These are phyloP conservation scores for Maudiozyma serrabonitensis DNA, from an alignment of 805 yeast species.

Conservation along the genomic window DNA sequence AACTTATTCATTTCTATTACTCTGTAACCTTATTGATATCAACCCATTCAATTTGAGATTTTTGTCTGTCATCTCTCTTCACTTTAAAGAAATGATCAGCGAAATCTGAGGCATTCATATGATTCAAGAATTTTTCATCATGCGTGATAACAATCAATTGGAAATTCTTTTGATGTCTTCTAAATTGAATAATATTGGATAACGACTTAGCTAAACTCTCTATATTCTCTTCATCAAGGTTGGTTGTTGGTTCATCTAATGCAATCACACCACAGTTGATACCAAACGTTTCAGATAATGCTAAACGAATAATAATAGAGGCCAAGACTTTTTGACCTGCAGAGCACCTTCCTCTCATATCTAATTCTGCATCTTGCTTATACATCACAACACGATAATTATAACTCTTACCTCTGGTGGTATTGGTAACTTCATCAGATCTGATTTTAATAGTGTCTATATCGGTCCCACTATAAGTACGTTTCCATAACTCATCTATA, in stretches of 20 bases:
- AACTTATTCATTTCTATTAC: background rate
- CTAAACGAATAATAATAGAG: slow-evolving; percentile 80
- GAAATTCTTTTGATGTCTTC: slow-evolving; percentile 76
- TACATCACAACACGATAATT: slow-evolving; percentile 93
- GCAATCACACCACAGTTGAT: slow-evolving; percentile 92
- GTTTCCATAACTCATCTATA: slow-evolving; percentile 86
- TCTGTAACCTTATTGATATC: slow-evolving; percentile 33
- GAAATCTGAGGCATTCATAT: slow-evolving; percentile 76
- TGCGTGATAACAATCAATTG: slow-evolving; percentile 94
- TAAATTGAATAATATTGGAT: slow-evolving; percentile 59
- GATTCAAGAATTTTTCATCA: slow-evolving; percentile 80
- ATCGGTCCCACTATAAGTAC: slow-evolving; percentile 90
- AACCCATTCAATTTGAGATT: slow-evolving; percentile 61
- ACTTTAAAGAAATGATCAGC: slow-evolving; percentile 83
- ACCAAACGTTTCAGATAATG: slow-evolving; percentile 93
- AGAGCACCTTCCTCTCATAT: slow-evolving; percentile 96
- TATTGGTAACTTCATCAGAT: slow-evolving; percentile 51
- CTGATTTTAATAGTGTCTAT: slow-evolving; percentile 81
- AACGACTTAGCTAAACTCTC: slow-evolving; percentile 79
- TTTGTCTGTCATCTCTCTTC: slow-evolving; percentile 69
- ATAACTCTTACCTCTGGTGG: slow-evolving; percentile 52
- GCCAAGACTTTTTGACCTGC: slow-evolving; percentile 97
- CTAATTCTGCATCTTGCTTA: slow-evolving; percentile 83
- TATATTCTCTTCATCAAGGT: slow-evolving; percentile 80
- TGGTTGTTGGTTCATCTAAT: slow-evolving; percentile 95